Percentiles rank a stretch among this genome's conserved stretches.
These are phyloP conservation scores for Manihot esculenta DNA, from an alignment of 441 rosid genomes.

Conservation along the genomic window DNA sequence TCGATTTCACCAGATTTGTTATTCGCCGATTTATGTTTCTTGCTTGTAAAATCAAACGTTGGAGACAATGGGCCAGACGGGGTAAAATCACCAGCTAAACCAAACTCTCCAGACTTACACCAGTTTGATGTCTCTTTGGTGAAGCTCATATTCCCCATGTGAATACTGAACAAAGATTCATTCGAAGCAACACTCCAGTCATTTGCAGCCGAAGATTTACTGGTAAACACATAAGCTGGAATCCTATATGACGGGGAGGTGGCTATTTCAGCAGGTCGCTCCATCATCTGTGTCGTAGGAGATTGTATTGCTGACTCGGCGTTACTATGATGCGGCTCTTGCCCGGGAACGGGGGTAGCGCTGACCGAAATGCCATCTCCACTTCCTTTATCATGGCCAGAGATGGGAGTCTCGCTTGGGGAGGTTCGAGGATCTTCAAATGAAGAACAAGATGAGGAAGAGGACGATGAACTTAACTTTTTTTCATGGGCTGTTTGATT, in stretches of 20 bases:
- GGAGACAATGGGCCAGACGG: conserved; percentile 32
- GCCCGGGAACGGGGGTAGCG: too few species aligned
- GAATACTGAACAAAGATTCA: conserved; percentile 85
- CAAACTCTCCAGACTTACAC: conserved; percentile 51
- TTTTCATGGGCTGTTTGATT: conserved; percentile 1
- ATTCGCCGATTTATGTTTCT: conserved; percentile 7
- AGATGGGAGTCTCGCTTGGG: neutral
- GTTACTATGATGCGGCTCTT: neutral
- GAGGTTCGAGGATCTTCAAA: conserved; percentile 7
- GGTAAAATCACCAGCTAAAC: conserved; percentile 39
- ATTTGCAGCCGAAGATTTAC: conserved; percentile 38
- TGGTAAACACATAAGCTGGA: conserved; percentile 56
- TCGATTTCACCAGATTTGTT: conserved; percentile 16
- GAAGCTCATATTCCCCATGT: conserved; percentile 50
- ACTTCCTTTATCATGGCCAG: neutral
- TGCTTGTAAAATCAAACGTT: conserved; percentile 31
- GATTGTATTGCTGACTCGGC: conserved; percentile 24
- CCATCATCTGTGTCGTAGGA: conserved; percentile 56
- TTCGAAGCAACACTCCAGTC: conserved; percentile 89
- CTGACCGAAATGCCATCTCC: neutral
- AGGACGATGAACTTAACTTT: conserved; percentile 24
- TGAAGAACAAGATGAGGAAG: conserved; percentile 30
- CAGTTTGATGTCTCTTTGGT: conserved; percentile 45
- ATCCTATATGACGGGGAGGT: conserved; percentile 42
- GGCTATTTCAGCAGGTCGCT: conserved; percentile 32